Conservation (phyloP, 257 asterid genomes). For the Solanum bukasovii region DNA sequence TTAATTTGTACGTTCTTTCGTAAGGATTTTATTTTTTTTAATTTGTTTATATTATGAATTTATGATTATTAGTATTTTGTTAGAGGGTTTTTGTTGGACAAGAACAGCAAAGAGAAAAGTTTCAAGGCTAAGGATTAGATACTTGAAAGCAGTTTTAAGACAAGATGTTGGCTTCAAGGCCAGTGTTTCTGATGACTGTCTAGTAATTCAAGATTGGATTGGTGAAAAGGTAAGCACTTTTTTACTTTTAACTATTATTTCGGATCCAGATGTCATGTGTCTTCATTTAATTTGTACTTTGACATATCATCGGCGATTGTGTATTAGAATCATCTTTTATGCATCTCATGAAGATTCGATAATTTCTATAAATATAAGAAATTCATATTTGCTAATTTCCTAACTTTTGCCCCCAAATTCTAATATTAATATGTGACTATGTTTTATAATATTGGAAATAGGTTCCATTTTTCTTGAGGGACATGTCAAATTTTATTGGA, state of each 20-base stretch:
- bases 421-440: background rate
- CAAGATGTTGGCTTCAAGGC: constrained; percentile 81
- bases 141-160: constrained; percentile 75
- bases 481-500: background rate
- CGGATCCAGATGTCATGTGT: background rate
- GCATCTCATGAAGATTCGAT: no score
- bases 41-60: background rate
- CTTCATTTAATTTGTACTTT: background rate
- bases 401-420: no score
- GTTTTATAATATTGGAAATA: background rate
- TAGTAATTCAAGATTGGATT: constrained; percentile 71
- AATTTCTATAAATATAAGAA: no score
- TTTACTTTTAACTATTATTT: no score
- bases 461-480: background rate
- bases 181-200: constrained; percentile 69
- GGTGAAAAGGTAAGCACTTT: constrained; percentile 59
- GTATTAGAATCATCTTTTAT: no score
- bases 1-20: background rate
- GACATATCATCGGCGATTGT: background rate
- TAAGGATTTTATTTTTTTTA: background rate
- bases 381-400: background rate
- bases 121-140: constrained; percentile 50
- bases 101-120: constrained; percentile 91
- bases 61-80: background rate
- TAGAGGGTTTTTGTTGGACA: constrained; percentile 95